A percentile compares a stretch with the other conserved stretches of the same genome.
Evolutionary conservation across 805 yeast species (phyloP).

Genomic region (Candida suzukii): DNA sequence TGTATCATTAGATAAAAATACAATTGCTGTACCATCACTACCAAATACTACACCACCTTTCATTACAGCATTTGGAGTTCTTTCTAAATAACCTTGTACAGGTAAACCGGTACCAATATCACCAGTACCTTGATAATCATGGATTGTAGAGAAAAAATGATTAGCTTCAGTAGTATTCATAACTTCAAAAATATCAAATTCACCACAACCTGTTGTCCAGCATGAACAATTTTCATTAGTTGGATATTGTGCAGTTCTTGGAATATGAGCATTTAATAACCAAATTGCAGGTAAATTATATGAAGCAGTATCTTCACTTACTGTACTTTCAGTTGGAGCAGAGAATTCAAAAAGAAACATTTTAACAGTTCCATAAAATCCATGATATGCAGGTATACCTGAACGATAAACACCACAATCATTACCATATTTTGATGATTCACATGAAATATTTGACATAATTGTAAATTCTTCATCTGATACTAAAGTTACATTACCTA

Average conservation of each 20-base stretch:
- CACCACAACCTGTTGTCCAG: conserved; percentile 77
- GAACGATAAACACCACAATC: conserved; percentile 72
- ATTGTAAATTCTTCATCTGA: conserved; percentile 58
- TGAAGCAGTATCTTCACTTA: conserved; percentile 23
- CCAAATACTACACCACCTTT: conserved; percentile 69
- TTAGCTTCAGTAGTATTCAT: conserved; percentile 53
- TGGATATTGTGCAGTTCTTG: conserved; percentile 70
- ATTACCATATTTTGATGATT: conserved; percentile 40
- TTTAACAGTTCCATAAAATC: conserved; percentile 58
- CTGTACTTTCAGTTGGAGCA: conserved; percentile 51
- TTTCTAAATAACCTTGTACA: conserved; percentile 45
- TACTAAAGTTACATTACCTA: conserved; percentile 38
- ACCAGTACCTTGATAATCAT: conserved; percentile 68
- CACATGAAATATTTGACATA: conserved; percentile 54
- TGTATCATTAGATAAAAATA: conserved; percentile 51
- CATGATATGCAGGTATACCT: conserved; percentile 73
- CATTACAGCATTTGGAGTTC: conserved; percentile 48
- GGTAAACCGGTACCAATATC: conserved; percentile 55
- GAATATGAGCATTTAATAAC: conserved; percentile 66
- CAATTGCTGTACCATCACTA: conserved; percentile 50
- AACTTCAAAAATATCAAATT: conserved; percentile 69
- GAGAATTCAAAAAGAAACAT: conserved; percentile 67
- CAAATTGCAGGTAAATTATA: conserved; percentile 74
- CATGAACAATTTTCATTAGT: conserved; percentile 58
- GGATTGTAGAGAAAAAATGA: conserved; percentile 60